Evolutionary conservation across 495 filamentous ascomycete species (phyloP), one percentile per base, ranked within the genome.

Genomic region (Darksidea phi): DNA sequence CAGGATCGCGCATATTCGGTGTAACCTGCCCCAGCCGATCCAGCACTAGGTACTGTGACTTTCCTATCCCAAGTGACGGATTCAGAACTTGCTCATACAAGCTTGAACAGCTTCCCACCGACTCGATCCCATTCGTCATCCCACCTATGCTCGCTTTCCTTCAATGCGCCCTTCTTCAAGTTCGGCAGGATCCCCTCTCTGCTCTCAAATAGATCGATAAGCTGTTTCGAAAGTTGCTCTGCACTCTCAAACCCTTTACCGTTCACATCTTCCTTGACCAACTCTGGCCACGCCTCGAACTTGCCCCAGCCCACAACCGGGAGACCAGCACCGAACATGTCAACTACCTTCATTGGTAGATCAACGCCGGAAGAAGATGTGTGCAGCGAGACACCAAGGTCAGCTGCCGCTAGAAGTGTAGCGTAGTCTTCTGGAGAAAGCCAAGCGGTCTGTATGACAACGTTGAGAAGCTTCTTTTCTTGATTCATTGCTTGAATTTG

Each of bases 301-400:
- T 79, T 80, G 20, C 76, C 79, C 82, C 91, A 96, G 20, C 91
- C 94, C 1, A 85, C 87, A 3, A 99, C 95, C 0, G 94, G 94
- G 51, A 99, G 74, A 0, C 94, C 94, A 0, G 90, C 87, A 0
- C 94, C 94, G 69, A 97, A 96, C 89, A 99, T 94, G 68, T 99
- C 94, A 6, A 99, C 92, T 7, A 99, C 92, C 75, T 99, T 99
- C 94, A 99, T 99, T 0, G 94, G 94, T 21, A 99, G 75, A 75
- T 99, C 94, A 0, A 99, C 90, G 2, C 94, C 94, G 45, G 90
- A 95, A 65, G 87, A 92, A 63, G 89, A 95, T 54, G 83, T 95
- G 73, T 99, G 94, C 48, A 99, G 78, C 67, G 89, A 94, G 17
- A 99, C 82, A 1, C 94, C 94, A 11, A 97, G 72, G 58, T 97